Conservation (phyloP, 1,284 basidiomycete species). For the Papiliotrema terrestris region DNA sequence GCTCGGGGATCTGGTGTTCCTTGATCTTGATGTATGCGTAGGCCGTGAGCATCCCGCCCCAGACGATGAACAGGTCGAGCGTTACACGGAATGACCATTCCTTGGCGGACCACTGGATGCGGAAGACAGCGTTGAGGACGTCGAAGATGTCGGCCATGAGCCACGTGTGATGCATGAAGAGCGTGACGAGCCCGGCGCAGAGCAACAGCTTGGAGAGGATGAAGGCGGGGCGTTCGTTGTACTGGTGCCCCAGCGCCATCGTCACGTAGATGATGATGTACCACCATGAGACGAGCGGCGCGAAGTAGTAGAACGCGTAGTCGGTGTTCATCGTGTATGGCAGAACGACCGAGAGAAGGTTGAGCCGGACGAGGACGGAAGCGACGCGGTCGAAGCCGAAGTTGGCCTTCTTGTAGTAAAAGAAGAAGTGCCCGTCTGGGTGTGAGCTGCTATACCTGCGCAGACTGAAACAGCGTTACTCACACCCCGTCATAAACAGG, state of each 20-base stretch:
- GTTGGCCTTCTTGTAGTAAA: constrained; percentile 75
- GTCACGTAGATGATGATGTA: constrained; percentile 80
- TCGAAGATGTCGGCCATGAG: constrained; percentile 63
- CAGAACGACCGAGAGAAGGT: constrained; percentile 72
- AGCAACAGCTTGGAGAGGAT: constrained; percentile 65
- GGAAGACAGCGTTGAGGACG: constrained; percentile 62
- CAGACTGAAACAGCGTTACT: constrained; percentile 10
- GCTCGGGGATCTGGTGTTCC: constrained; percentile 66
- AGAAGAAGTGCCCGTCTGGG: constrained; percentile 47
- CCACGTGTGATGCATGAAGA: constrained; percentile 64
- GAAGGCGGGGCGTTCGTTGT: constrained; percentile 68
- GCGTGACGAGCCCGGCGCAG: constrained; percentile 61
- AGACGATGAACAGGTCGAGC: constrained; percentile 83
- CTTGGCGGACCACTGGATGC: constrained; percentile 73
- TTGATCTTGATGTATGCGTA: constrained; percentile 70
- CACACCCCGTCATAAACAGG: constrained; percentile 61
- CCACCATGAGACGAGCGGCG: constrained; percentile 64
- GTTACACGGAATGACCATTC: constrained; percentile 85
- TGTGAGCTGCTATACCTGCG: constrained; percentile 6
- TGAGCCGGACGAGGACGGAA: constrained; percentile 74
- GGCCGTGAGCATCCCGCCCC: constrained; percentile 75
- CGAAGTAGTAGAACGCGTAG: constrained; percentile 84
- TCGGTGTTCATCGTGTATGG: constrained; percentile 86
- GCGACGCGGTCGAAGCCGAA: constrained; percentile 72
- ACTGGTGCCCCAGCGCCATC: constrained; percentile 64